phyloP scores from a whole-genome alignment of 2,329 filamentous ascomycete species.

The Pyricularia sp. region DNA sequence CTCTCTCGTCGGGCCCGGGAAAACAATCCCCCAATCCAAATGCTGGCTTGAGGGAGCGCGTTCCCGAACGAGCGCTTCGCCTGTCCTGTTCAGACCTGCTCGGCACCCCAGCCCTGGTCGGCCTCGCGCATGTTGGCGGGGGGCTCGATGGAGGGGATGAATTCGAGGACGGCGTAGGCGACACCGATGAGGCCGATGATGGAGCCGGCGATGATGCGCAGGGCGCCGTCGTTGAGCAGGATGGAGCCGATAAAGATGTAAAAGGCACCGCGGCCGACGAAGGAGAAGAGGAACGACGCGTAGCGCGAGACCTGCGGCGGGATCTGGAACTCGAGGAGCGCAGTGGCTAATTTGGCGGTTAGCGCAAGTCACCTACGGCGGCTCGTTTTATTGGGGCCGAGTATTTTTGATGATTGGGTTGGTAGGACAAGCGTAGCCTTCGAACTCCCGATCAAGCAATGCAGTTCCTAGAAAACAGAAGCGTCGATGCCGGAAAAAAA shows the following conservation, averaged over 20 bases:
- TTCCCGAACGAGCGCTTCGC: not conserved
- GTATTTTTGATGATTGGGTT: not conserved
- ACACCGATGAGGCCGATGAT: conserved; percentile 72
- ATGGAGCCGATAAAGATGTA: conserved; percentile 93
- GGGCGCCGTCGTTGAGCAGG: conserved; percentile 57
- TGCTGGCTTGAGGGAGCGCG: not conserved
- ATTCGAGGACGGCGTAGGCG: conserved; percentile 67
- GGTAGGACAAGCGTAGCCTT: not conserved
- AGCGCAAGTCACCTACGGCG: not conserved
- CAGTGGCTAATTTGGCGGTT: conserved; percentile 43
- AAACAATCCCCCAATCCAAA: not conserved
- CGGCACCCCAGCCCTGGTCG: conserved; percentile 66
- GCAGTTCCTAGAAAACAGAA: not conserved
- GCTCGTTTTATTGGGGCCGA: not conserved
- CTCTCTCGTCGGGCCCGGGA: not conserved
- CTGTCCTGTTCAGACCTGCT: conserved; percentile 53
- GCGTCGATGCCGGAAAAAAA: not conserved
- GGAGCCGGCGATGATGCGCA: conserved; percentile 67
- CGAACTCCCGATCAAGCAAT: no score
- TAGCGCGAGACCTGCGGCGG: conserved; percentile 88
- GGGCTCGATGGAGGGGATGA: conserved; percentile 69
- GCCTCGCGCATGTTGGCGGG: conserved; percentile 75
- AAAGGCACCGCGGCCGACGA: conserved; percentile 90
- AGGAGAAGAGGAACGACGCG: conserved; percentile 96
- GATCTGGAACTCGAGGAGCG: conserved; percentile 83